Base-by-base conservation (phyloP, 305 asterid genomes). In the Plantago rigida region DNA sequence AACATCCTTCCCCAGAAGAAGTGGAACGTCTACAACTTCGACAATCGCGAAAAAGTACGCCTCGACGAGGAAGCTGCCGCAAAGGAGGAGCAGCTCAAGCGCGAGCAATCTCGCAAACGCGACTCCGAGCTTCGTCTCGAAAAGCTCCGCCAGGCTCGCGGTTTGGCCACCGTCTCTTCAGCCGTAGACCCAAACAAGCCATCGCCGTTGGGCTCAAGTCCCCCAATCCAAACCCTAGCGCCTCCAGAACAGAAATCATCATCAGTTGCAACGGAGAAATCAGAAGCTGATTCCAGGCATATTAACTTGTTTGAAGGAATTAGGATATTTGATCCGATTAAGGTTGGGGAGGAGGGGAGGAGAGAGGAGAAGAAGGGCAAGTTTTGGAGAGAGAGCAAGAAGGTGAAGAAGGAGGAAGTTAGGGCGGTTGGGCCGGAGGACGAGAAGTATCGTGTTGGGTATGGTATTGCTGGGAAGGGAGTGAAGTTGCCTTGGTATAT, bases 1-100 rank as follows among this genome's bases (percentile, higher is more conserved):
- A 91, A 88, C 67, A 91, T 91, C 75, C 94, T 91, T 13, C 98
- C 98, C 8, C 98, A 91, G 69, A 91, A 88, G 75, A 85, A 92
- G 57, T 91, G 98, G 98, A 91, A 88, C 51, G 98, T 91, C 3
- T 91, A 88, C 94, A 87, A 88, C 71, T 87, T 22, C 78, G 98
- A 91, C 0, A 91, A 91, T 66, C 90, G 98, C 11, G 98, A 91
- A 71, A 91, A 86, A 65, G 98, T 91, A 66, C 79, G 81, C 11
- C 84, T 47, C n/a, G 98, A 91, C 68, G 96, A 91, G 75, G 94
- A 87, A 76, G 90, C 86, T 51, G 98, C 98, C 24, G 94, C 95
- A 53, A 86, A 79, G 73, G 94, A 91, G 46, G 98, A 91, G 77
- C 96, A 88, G 71, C 56, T 88, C 70, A 80, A 84, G 71, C 96